A percentile compares a stretch with the other conserved stretches of the same genome.
Evolutionary conservation across 495 filamentous ascomycete genomes (phyloP).

Genomic region (Penicillium maclennaniae): DNA sequence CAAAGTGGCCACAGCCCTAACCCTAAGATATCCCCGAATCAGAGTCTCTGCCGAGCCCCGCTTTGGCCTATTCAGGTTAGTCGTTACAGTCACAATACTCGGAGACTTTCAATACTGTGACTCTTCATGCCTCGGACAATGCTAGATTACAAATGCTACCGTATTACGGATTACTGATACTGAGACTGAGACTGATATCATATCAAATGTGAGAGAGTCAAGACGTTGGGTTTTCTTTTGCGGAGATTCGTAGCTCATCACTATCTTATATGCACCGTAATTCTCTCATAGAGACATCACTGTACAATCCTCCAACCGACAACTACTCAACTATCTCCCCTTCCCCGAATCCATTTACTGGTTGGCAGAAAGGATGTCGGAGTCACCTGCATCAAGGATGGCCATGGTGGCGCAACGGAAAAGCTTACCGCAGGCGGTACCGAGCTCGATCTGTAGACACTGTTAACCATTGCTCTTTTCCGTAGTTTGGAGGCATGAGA

Average conservation of each 20-base stretch:
- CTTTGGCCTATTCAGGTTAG: conserved; percentile 18
- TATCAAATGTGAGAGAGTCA: not conserved
- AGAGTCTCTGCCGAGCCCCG: conserved; percentile 10
- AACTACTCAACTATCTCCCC: not conserved
- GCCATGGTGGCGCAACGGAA: conserved; percentile 83
- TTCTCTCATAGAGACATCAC: conserved; percentile 5
- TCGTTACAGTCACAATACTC: not conserved
- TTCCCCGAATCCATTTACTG: conserved; percentile 11
- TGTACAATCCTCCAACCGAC: conserved; percentile 7
- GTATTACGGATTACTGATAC: not conserved
- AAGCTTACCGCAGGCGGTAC: conserved; percentile 88
- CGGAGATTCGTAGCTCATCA: conserved; percentile 10
- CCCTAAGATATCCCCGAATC: conserved; percentile 39
- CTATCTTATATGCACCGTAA: conserved; percentile 5
- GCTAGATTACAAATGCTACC: not conserved
- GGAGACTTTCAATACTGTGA: not conserved
- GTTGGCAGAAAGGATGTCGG: conserved; percentile 70
- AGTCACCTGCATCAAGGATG: conserved; percentile 94
- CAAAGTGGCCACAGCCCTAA: conserved; percentile 47
- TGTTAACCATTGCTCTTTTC: conserved; percentile 39
- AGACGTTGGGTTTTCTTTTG: conserved; percentile 5
- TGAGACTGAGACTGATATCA: not conserved
- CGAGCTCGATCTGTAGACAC: conserved; percentile 78
- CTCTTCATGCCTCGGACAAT: not conserved
- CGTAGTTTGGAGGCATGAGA: conserved; percentile 42